phyloP scores from a whole-genome alignment of 352 stramenopile genomes.

The Pythium oligandrum region DNA sequence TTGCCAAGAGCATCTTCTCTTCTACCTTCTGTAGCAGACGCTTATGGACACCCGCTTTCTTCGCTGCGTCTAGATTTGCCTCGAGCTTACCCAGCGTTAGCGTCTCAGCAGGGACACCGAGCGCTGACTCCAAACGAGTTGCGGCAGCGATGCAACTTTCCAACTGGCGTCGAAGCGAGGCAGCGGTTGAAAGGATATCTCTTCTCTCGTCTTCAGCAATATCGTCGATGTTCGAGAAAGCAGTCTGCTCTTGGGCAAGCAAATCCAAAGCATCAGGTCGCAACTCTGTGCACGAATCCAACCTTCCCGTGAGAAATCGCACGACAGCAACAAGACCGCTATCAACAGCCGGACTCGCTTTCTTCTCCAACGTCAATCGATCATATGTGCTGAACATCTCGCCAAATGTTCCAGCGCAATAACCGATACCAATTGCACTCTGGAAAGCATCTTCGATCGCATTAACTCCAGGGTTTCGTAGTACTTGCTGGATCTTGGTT shows the following conservation, averaged over 20 bases:
- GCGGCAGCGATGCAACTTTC: constrained; percentile 43
- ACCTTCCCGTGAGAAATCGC: constrained; percentile 46
- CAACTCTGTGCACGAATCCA: constrained; percentile 48
- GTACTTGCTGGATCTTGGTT: constrained; percentile 29
- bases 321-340: constrained; percentile 45
- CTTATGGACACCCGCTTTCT: constrained; percentile 54
- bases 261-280: constrained; percentile 55
- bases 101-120: constrained; percentile 36
- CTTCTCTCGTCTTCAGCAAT: constrained; percentile 16
- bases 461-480: constrained; percentile 24
- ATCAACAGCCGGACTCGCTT: constrained; percentile 7
- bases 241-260: constrained; percentile 42
- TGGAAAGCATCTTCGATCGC: constrained; percentile 47
- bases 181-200: constrained; percentile 41
- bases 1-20: constrained; percentile 40
- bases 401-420: constrained; percentile 40
- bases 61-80: constrained; percentile 47
- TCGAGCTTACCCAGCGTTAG: constrained; percentile 48
- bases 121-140: constrained; percentile 37
- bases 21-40: constrained; percentile 55
- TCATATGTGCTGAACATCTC: constrained; percentile 45
- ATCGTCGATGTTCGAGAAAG: constrained; percentile 33
- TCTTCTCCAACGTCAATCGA: constrained; percentile 19
- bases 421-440: constrained; percentile 52
- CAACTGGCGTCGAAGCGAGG: constrained; percentile 40